phyloP scores from a whole-genome alignment of 169 alveolate species.

The Plasmodium vivax region DNA sequence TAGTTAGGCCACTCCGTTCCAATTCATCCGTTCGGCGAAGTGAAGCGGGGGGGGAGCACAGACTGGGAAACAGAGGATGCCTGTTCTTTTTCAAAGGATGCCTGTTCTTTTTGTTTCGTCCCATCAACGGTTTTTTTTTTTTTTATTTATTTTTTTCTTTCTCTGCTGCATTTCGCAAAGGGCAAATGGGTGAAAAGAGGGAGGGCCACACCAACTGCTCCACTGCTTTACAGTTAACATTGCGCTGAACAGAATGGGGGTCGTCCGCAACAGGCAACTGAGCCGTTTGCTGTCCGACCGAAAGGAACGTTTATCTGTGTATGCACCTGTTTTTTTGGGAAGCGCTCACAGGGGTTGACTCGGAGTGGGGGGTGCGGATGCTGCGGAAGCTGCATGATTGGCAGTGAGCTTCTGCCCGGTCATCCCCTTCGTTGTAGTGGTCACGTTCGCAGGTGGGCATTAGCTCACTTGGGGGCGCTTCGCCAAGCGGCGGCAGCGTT shows the following conservation, averaged over 20 bases:
- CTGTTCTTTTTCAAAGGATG: neutral
- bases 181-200: neutral
- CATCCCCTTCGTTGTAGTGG: neutral
- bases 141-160: neutral
- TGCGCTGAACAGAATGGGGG: neutral
- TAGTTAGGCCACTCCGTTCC: no score
- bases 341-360: neutral
- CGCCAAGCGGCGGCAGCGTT: neutral
- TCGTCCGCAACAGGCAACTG: neutral
- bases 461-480: neutral
- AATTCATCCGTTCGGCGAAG: no score
- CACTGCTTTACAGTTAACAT: neutral
- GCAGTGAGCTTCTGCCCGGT: neutral
- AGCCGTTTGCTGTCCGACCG: neutral
- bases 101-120: neutral
- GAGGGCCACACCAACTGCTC: neutral
- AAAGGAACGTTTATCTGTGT: neutral
- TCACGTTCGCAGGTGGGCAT: no score
- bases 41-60: no score
- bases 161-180: neutral
- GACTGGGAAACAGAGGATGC: neutral
- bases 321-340: neutral
- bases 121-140: neutral
- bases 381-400: neutral
- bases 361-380: neutral